Evolutionary conservation across 2,329 filamentous ascomycete genomes (phyloP), one percentile per base, ranked within the genome.

Genomic region (Nemania sp.): DNA sequence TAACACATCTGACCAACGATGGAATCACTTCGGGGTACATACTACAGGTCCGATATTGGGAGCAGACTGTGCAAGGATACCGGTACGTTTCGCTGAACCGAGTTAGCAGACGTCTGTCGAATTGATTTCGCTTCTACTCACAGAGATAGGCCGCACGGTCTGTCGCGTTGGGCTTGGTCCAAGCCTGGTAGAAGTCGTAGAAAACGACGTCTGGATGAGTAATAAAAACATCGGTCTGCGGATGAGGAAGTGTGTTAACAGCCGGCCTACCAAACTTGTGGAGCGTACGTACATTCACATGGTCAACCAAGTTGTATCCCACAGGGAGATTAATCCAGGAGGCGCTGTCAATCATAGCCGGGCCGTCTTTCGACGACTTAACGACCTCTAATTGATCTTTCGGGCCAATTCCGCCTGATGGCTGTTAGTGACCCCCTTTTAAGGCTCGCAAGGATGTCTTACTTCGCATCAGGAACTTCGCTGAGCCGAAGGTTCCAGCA

Each of bases 121-220:
- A 37, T 7, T 29, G 20, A 10, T 10, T 46, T 11, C 11, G 20
- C 12, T 11, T n/a, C 25, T 55, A 65, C 75, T 71, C 71, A 76
- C 72, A 76, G 25, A 84, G 76, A 62, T 85, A 85, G 20, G 68
- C 67, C 32, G 70, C 61, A 63, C 75, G 73, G 67, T 85, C 82
- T 0, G 72, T 68, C 5, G 67, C 66, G 60, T 78, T 80, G 9
- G 81, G 81, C 43, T 74, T 76, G 64, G 81, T 73, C 67, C 80
- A 90, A 2, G 87, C 87, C 59, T 78, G 78, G 71, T 87, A 88
- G 70, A 88, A 89, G 75, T 90, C 83, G 69, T 90, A 90, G 74
- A 85, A 85, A n/a, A 76, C 72, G 2, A 81, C 77, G 37, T 78
- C 73, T 2, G 79, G 78, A 61, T 81, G 79, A 52, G 76, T 71